Conservation (phyloP, 805 yeast species). For the Candida stauntonica region DNA sequence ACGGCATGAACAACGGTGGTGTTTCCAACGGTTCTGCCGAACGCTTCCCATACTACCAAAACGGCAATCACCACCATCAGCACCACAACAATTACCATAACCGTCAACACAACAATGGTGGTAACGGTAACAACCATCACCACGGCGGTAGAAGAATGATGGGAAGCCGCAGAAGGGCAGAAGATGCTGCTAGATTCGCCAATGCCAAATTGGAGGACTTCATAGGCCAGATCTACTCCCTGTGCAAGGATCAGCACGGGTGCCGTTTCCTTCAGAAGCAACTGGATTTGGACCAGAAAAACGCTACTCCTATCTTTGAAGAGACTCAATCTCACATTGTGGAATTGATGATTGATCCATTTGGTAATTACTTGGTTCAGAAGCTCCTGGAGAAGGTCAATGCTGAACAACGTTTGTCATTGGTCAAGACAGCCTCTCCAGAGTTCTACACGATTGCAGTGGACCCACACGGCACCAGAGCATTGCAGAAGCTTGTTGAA, state of each 20-base stretch:
- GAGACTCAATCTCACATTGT: constrained; percentile 76
- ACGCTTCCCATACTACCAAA: constrained; percentile 18
- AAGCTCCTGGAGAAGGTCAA: constrained; percentile 77
- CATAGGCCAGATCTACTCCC: constrained; percentile 64
- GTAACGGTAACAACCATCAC: constrained; percentile 8
- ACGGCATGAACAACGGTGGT: constrained; percentile 13
- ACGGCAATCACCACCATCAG: constrained; percentile 11
- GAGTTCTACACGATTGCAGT: constrained; percentile 76
- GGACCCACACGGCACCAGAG: constrained; percentile 95
- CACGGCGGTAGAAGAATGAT: constrained; percentile 17
- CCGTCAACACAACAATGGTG: constrained; percentile 6
- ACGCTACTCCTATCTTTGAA: constrained; percentile 71
- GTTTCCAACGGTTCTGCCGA: not conserved
- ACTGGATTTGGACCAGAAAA: constrained; percentile 59
- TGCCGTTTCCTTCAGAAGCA: constrained; percentile 89
- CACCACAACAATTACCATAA: constrained; percentile 9
- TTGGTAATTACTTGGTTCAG: constrained; percentile 95
- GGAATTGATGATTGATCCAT: constrained; percentile 91
- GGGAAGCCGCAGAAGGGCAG: constrained; percentile 32
- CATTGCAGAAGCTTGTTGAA: constrained; percentile 88
- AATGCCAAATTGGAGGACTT: constrained; percentile 68
- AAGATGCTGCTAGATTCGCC: constrained; percentile 66
- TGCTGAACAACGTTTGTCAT: constrained; percentile 59
- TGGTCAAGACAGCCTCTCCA: constrained; percentile 69
- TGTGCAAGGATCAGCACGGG: constrained; percentile 96